These are phyloP conservation scores for Parietaria judaica DNA, from an alignment of 306 rosid genomes.

Conservation along the genomic window DNA sequence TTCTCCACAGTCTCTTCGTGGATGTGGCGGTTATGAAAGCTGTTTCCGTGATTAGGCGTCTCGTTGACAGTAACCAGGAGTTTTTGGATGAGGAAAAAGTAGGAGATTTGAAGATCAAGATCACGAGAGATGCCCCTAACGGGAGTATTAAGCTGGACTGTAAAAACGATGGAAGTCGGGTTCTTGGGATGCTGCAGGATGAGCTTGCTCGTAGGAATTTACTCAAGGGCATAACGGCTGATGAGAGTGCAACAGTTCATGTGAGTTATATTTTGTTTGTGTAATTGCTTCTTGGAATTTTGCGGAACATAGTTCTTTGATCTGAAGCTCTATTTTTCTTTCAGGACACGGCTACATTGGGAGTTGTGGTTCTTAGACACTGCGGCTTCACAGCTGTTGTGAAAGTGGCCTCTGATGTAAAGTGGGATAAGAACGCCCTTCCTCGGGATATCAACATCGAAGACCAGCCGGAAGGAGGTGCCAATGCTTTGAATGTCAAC, in stretches of 20 bases:
- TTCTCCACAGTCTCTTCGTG: constrained; percentile 88
- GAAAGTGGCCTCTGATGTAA: constrained; percentile 53
- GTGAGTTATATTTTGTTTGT: constrained; percentile 36
- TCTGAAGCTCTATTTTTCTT: constrained; percentile 26
- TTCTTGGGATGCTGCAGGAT: constrained; percentile 62
- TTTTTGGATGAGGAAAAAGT: constrained; percentile 47
- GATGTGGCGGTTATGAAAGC: constrained; percentile 82
- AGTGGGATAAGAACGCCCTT: constrained; percentile 44
- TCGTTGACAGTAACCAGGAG: constrained; percentile 34
- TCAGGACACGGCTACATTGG: constrained; percentile 84
- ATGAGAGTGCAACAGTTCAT: constrained; percentile 97
- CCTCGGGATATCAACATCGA: constrained; percentile 74
- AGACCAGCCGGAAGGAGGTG: constrained; percentile 97
- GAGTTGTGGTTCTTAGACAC: constrained; percentile 74
- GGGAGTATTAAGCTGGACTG: constrained; percentile 71
- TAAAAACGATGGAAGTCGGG: constrained; percentile 78
- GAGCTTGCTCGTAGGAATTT: constrained; percentile 78
- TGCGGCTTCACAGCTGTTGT: constrained; percentile 96
- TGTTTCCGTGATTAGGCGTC: constrained; percentile 52
- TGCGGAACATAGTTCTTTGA: constrained; percentile 1
- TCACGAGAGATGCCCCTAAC: constrained; percentile 69
- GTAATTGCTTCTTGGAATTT: constrained; percentile 5
- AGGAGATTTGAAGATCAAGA: constrained; percentile 69
- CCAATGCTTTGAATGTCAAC: constrained; percentile 84
- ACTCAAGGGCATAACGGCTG: constrained; percentile 96